phyloP scores from a whole-genome alignment of 2,329 filamentous ascomycete species.

The Whalleya microplaca region DNA sequence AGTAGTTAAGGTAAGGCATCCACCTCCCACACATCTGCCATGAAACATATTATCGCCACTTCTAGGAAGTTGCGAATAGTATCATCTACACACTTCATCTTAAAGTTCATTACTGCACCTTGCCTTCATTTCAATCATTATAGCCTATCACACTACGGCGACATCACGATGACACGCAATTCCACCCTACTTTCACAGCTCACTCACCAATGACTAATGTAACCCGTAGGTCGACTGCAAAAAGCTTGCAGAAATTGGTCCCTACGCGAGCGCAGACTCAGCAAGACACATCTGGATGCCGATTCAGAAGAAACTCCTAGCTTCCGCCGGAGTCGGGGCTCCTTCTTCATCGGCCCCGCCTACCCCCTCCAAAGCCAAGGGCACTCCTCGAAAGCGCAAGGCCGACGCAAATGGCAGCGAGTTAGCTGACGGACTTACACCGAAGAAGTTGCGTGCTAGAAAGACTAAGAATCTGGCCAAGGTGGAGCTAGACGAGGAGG shows the following conservation, averaged over 20 bases:
- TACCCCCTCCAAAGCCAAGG: neutral
- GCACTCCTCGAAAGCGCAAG: slow-evolving; percentile 13
- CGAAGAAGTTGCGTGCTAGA: slow-evolving; percentile 10
- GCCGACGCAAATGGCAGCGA: neutral
- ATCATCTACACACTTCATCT: neutral
- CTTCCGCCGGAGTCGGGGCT: neutral
- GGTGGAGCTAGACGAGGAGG: slow-evolving; percentile 10
- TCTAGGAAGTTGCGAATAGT: no score
- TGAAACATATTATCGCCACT: no score
- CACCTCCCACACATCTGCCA: neutral
- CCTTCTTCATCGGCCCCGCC: neutral
- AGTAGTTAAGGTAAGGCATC: slow-evolving; percentile 5
- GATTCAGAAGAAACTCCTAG: slow-evolving; percentile 18
- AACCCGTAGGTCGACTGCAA: slow-evolving; percentile 9
- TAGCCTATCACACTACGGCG: neutral
- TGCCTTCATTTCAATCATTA: neutral
- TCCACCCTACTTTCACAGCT: neutral
- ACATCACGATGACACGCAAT: neutral
- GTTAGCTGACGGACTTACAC: neutral
- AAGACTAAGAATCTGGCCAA: slow-evolving; percentile 3
- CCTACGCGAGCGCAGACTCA: slow-evolving; percentile 21
- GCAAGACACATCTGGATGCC: slow-evolving; percentile 18
- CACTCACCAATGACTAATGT: neutral
- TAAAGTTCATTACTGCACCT: neutral
- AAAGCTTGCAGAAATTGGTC: slow-evolving; percentile 14